Percentiles rank a stretch among this genome's conserved stretches.
Evolutionary conservation across 2,329 filamentous ascomycete genomes (phyloP).

Genomic region (Penicillium sp.): DNA sequence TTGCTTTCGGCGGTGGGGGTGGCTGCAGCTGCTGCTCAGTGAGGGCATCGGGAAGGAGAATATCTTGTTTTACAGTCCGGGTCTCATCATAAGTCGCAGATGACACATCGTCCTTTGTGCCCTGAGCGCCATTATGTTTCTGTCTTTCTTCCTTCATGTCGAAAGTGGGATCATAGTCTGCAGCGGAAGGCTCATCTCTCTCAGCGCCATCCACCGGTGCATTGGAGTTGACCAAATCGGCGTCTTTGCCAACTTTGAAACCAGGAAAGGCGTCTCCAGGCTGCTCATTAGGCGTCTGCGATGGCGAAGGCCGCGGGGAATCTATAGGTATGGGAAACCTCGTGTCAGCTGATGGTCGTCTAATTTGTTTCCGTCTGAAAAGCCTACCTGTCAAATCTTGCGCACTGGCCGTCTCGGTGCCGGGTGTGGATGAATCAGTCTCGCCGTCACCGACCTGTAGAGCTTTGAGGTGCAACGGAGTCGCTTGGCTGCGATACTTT

Average conservation of each 20-base stretch:
- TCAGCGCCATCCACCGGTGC: slow-evolving; percentile 45
- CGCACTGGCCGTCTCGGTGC: slow-evolving; percentile 46
- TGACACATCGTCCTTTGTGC: slow-evolving; percentile 55
- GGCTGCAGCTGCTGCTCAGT: slow-evolving; percentile 39
- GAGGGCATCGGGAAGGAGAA: slow-evolving; percentile 44
- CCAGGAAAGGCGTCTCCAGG: slow-evolving; percentile 55
- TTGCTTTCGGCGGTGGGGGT: slow-evolving; percentile 44
- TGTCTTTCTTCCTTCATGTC: slow-evolving; percentile 84
- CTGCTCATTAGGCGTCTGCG: slow-evolving; percentile 49
- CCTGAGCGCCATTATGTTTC: slow-evolving; percentile 61
- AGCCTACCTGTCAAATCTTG: slow-evolving; percentile 41
- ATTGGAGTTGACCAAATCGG: slow-evolving; percentile 61
- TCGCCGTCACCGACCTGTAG: slow-evolving; percentile 61
- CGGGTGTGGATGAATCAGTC: slow-evolving; percentile 52
- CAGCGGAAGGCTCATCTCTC: slow-evolving; percentile 79
- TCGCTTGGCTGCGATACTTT: slow-evolving; percentile 69
- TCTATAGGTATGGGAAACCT: slow-evolving; percentile 13
- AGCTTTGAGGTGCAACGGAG: slow-evolving; percentile 72
- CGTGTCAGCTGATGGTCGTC: slow-evolving; percentile 10
- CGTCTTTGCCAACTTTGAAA: slow-evolving; percentile 64
- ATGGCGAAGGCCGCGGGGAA: slow-evolving; percentile 44
- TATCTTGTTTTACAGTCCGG: slow-evolving; percentile 52
- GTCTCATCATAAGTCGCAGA: slow-evolving; percentile 60
- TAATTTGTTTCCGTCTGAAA: not conserved
- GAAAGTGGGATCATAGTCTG: slow-evolving; percentile 83